Conservation (phyloP, 139 green algal species). For the Nannochloris sp. region DNA sequence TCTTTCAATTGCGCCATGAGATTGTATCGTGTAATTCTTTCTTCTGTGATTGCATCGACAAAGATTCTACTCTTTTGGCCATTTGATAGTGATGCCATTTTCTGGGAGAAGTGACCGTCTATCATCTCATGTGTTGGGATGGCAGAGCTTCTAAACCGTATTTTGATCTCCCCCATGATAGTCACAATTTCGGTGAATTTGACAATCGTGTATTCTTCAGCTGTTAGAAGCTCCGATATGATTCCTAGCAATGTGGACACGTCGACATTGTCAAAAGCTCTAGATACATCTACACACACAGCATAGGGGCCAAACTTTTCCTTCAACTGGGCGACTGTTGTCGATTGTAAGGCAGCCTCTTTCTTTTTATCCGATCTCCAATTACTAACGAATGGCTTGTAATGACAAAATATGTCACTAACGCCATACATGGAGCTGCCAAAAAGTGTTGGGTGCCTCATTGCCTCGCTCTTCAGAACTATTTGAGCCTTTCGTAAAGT, state of each 20-base stretch:
- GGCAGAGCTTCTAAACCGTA: constrained; percentile 17
- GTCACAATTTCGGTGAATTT: constrained; percentile 48
- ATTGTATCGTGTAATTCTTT: constrained; percentile 24
- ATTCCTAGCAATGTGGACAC: constrained; percentile 40
- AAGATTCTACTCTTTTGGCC: constrained; percentile 19
- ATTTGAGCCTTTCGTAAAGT: constrained; percentile 50
- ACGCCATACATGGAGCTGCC: constrained; percentile 65
- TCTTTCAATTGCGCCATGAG: constrained; percentile 48
- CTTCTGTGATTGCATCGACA: constrained; percentile 27
- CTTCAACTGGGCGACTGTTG: not conserved
- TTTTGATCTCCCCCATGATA: constrained; percentile 30
- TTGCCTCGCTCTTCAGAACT: constrained; percentile 56
- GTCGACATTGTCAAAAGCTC: constrained; percentile 71
- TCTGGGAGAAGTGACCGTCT: constrained; percentile 4
- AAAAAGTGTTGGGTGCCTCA: constrained; percentile 30
- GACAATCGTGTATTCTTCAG: constrained; percentile 44
- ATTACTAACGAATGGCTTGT: constrained; percentile 47
- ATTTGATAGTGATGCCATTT: constrained; percentile 10
- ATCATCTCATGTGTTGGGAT: not conserved
- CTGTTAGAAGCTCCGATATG: constrained; percentile 36
- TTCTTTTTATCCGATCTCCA: constrained; percentile 19
- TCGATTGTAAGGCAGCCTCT: constrained; percentile 3
- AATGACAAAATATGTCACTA: constrained; percentile 50
- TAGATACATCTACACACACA: constrained; percentile 58
- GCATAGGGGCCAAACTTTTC: constrained; percentile 40